Conservation (phyloP, 2,329 filamentous ascomycete genomes). For the Fusarium liriodendri region DNA sequence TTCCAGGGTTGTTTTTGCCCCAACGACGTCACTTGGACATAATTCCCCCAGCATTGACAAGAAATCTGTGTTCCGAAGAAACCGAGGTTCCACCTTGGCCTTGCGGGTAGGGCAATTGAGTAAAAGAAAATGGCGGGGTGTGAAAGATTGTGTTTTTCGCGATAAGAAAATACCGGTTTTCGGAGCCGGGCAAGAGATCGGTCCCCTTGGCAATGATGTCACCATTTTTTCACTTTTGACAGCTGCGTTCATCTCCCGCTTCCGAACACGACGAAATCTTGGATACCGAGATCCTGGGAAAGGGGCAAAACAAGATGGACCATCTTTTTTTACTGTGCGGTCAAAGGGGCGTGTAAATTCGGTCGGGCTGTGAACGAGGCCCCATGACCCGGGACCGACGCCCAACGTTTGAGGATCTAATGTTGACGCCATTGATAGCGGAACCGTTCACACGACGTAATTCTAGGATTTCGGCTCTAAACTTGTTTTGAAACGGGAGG, state of each 20-base stretch:
- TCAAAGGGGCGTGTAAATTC: neutral
- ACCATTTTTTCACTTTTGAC: neutral
- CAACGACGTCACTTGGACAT: conserved; percentile 31
- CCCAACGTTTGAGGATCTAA: neutral
- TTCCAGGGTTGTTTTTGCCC: conserved; percentile 13
- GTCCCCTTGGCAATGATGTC: conserved; percentile 33
- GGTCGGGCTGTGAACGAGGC: neutral
- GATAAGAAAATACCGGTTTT: conserved; percentile 31
- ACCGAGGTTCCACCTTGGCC: conserved; percentile 12
- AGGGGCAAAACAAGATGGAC: neutral
- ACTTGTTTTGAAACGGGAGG: neutral
- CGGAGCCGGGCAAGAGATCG: neutral
- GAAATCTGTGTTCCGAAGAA: neutral
- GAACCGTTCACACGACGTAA: neutral
- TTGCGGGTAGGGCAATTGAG: neutral
- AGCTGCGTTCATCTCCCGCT: conserved; percentile 1
- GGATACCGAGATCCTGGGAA: conserved; percentile 32
- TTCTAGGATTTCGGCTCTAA: neutral
- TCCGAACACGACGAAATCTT: conserved; percentile 21
- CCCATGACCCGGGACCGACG: neutral
- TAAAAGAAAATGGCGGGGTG: neutral
- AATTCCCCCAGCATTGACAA: neutral
- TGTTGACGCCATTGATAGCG: neutral
- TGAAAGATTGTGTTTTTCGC: neutral
- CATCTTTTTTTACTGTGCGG: neutral